A percentile compares a stretch with the other conserved stretches of the same genome.
Evolutionary conservation across 306 rosid species (phyloP).

Genomic region (Purshia tridentata): DNA sequence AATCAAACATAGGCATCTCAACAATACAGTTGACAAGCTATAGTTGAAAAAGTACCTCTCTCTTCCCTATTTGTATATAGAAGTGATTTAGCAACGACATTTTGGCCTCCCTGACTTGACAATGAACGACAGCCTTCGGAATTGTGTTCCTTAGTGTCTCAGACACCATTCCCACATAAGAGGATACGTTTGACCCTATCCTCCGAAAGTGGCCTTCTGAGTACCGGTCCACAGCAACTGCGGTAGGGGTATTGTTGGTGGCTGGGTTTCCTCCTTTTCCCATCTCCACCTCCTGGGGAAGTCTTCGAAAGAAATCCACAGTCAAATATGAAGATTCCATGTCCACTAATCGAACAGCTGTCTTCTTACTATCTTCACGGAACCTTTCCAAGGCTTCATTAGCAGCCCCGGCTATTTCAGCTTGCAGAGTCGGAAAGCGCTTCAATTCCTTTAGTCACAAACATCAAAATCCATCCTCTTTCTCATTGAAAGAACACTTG

Average conservation of each 20-base stretch:
- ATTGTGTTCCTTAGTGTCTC: slow-evolving; percentile 80
- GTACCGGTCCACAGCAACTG: slow-evolving; percentile 61
- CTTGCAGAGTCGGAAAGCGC: slow-evolving; percentile 87
- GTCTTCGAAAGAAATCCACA: slow-evolving; percentile 94
- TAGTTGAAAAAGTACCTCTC: slow-evolving; percentile 56
- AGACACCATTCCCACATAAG: slow-evolving; percentile 84
- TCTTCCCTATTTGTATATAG: slow-evolving; percentile 77
- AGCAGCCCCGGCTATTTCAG: slow-evolving; percentile 79
- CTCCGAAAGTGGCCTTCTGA: slow-evolving; percentile 82
- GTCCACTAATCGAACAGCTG: slow-evolving; percentile 82
- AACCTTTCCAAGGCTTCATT: slow-evolving; percentile 83
- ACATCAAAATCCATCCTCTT: slow-evolving; percentile 14
- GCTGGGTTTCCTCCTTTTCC: slow-evolving; percentile 56
- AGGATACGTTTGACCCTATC: slow-evolving; percentile 81
- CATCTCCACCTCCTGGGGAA: slow-evolving; percentile 90
- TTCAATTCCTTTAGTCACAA: slow-evolving; percentile 59
- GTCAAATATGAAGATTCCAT: slow-evolving; percentile 95
- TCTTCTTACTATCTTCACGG: slow-evolving; percentile 82
- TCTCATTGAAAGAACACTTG: neutral
- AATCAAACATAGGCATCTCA: neutral
- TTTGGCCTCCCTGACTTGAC: slow-evolving; percentile 91
- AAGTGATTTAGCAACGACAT: slow-evolving; percentile 72
- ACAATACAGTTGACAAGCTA: neutral
- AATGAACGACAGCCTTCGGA: slow-evolving; percentile 95
- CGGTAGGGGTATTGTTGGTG: neutral